Base-by-base conservation (phyloP, 2,329 filamentous ascomycete genomes). In the Sclerotinia glacialis region DNA sequence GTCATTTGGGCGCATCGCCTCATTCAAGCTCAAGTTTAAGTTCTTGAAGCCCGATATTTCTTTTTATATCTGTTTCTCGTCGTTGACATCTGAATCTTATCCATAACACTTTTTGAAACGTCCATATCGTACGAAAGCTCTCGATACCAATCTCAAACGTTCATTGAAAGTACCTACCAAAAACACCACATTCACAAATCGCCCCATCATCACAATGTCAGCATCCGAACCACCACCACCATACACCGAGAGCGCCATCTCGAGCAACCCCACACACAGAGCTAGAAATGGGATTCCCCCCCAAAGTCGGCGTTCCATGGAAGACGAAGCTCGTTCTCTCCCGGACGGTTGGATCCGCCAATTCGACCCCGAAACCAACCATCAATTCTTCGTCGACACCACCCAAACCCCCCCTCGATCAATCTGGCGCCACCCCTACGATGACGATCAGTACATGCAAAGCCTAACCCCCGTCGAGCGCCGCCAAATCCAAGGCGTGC, bases 351-450 rank as follows among this genome's bases (percentile, higher is more conserved):
- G 85, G 85, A 77, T 86, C 1, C 78, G 86, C 3, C 79, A 81
- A 67, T 87, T 82, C 74, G 85, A 88, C 72, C 73, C 80, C 0
- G 72, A 82, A 62, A 79, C 78, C 16, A 74, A 81, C 23, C 86
- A 88, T 72, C 85, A 87, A 71, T 88, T 86, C 81, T 88, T 86
- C 76, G 85, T 88, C 72, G 83, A 88, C 75, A 87, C 84, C 1
- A 80, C 72, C 40, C 75, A 78, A 37, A 76, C 81, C 16, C 85
- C 85, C 0, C 84, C 85, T 0, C 81, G 83, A 56, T 83, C 82
- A 66, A 86, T 85, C 70, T 88, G 86, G 86, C 79, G 82, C 54
- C 86, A 88, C 72, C 85, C 86, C 0, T 83, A 86, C 74, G 86
- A 88, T 71, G 85, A 87, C 72, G 80, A 83, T 2, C 71, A 80